Percentiles rank a stretch among this genome's conserved stretches.
Evolutionary conservation across 108 stramenopile genomes (phyloP).

Genomic region (Cyclotella choctawhatcheeana): DNA sequence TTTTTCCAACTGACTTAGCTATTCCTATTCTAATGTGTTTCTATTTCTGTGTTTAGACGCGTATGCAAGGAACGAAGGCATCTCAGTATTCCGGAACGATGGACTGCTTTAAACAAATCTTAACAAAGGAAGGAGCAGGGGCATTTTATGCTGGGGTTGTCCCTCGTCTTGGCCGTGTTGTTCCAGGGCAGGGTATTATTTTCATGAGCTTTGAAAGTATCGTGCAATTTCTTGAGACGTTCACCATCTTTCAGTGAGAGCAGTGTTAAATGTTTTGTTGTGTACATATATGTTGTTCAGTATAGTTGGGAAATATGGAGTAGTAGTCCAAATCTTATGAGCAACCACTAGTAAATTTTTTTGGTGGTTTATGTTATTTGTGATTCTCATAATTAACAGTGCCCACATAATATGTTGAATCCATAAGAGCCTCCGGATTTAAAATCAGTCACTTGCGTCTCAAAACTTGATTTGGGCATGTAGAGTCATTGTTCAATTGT

Average conservation of each 20-base stretch:
- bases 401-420: too few species aligned
- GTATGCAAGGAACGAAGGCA: slow-evolving; percentile 96
- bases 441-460: too few species aligned
- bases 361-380: too few species aligned
- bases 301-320: too few species aligned
- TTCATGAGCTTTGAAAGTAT: slow-evolving; percentile 97
- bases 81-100: slow-evolving; percentile 83
- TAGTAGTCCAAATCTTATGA: too few species aligned
- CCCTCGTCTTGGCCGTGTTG: slow-evolving; percentile 92
- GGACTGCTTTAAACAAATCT: slow-evolving; percentile 94
- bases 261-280: background rate
- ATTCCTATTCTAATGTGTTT: background rate
- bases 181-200: slow-evolving; percentile 98
- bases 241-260: slow-evolving; percentile 59
- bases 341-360: too few species aligned
- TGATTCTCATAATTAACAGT: too few species aligned
- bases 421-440: too few species aligned
- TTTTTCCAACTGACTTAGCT: background rate
- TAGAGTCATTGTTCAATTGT: background rate
- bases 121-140: slow-evolving; percentile 82
- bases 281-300: too few species aligned
- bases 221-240: slow-evolving; percentile 68
- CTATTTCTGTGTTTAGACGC: slow-evolving; percentile 52
- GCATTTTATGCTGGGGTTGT: slow-evolving; percentile 96
- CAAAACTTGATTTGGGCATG: too few species aligned